phyloP scores from a whole-genome alignment of 306 rosid genomes.

The Gastrolobium bilobum region DNA sequence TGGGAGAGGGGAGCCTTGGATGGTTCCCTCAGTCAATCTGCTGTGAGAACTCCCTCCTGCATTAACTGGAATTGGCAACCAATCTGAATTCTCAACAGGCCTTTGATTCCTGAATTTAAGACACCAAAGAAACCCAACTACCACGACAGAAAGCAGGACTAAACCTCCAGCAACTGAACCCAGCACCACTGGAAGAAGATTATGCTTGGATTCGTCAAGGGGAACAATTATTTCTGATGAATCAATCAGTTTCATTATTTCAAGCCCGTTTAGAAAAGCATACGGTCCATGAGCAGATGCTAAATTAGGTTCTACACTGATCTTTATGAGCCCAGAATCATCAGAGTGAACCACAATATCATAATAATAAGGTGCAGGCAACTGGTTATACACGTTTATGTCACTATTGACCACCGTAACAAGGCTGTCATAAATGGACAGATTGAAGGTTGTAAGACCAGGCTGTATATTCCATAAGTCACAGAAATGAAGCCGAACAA shows the following conservation, averaged over 20 bases:
- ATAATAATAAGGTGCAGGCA: conserved; percentile 43
- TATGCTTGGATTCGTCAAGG: background rate
- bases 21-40: conserved; percentile 42
- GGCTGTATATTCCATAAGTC: fast-evolving
- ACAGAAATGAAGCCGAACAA: conserved; percentile 58
- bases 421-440: conserved; percentile 10
- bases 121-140: conserved; percentile 29
- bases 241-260: conserved; percentile 53
- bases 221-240: background rate
- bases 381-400: fast-evolving
- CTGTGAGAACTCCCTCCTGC: conserved; percentile 54
- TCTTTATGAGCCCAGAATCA: conserved; percentile 11
- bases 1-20: conserved; percentile 49
- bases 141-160: conserved; percentile 22
- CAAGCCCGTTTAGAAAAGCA: conserved; percentile 55
- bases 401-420: fast-evolving
- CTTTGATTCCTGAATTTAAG: conserved; percentile 42
- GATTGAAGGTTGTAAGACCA: background rate
- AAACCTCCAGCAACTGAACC: conserved; percentile 46
- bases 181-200: conserved; percentile 4
- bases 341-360: conserved; percentile 57
- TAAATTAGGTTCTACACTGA: conserved; percentile 2
- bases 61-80: conserved; percentile 25
- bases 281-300: fast-evolving
- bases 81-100: conserved; percentile 29